These are phyloP conservation scores for Mallotus repandus DNA, from an alignment of 441 rosid species.

Conservation along the genomic window DNA sequence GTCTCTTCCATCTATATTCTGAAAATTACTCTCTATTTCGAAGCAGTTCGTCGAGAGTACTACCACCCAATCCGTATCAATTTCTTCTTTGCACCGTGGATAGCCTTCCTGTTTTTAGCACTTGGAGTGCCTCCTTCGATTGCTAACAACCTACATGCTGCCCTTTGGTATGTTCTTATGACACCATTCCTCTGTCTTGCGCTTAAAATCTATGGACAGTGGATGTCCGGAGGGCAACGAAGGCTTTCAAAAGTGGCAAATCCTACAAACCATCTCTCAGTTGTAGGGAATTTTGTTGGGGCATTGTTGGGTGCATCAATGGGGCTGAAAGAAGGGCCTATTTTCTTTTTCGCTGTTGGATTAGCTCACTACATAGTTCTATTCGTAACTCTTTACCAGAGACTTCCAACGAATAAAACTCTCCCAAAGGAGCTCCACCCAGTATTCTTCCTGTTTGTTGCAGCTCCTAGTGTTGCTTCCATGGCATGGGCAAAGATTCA, in stretches of 20 bases:
- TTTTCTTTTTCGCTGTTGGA: conserved; percentile 84
- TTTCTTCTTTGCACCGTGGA: conserved; percentile 95
- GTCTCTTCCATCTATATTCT: conserved; percentile 52
- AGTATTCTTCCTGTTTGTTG: conserved; percentile 86
- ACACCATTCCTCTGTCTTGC: conserved; percentile 66
- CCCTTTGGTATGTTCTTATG: conserved; percentile 83
- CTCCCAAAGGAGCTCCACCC: conserved; percentile 95
- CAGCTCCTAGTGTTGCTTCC: conserved; percentile 86
- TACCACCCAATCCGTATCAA: conserved; percentile 82
- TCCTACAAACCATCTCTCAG: conserved; percentile 76
- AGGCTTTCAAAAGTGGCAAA: conserved; percentile 92
- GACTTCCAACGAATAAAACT: conserved; percentile 84
- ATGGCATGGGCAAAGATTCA: conserved; percentile 83
- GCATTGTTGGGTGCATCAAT: conserved; percentile 81
- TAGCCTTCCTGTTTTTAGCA: conserved; percentile 68
- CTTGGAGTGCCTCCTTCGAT: conserved; percentile 67
- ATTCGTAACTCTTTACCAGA: conserved; percentile 89
- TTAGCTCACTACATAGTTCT: conserved; percentile 80
- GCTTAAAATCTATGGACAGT: conserved; percentile 90
- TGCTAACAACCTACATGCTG: conserved; percentile 36
- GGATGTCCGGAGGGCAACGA: conserved; percentile 91
- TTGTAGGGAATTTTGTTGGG: conserved; percentile 88
- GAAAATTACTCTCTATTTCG: conserved; percentile 64
- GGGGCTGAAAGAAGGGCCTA: conserved; percentile 88
- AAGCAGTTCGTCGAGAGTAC: conserved; percentile 85